A percentile compares a stretch with the other conserved stretches of the same genome.
These are phyloP conservation scores for Calonectria crousiana DNA, from an alignment of 2,329 filamentous ascomycete genomes.

Conservation along the genomic window DNA sequence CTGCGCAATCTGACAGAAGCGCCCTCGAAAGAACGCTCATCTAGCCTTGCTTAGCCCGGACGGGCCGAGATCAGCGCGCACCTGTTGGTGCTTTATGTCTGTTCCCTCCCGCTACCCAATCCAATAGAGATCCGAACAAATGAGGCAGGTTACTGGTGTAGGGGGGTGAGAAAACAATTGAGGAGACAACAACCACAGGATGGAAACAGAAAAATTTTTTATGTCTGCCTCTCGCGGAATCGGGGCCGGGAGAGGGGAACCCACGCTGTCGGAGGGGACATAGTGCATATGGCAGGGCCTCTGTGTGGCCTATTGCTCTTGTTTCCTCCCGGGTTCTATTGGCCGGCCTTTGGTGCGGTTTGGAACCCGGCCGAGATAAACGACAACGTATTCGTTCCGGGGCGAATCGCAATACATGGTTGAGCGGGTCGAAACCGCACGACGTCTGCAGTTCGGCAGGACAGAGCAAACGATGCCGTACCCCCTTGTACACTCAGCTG, in stretches of 20 bases:
- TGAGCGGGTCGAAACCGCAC: constrained; percentile 23
- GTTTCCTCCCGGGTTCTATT: neutral
- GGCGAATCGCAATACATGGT: constrained; percentile 20
- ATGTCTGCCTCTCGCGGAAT: constrained; percentile 6
- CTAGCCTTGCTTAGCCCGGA: constrained; percentile 5
- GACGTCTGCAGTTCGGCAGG: constrained; percentile 20
- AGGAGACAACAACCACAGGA: constrained; percentile 21
- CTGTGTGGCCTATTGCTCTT: constrained; percentile 1
- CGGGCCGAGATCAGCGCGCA: constrained; percentile 17
- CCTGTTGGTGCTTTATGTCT: neutral
- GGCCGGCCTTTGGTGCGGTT: constrained; percentile 19
- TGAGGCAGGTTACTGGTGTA: constrained; percentile 2
- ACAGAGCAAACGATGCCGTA: neutral
- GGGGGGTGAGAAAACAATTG: constrained; percentile 18
- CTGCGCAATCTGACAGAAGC: constrained; percentile 13
- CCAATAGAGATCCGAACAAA: neutral
- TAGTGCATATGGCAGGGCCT: neutral
- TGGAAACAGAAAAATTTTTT: neutral
- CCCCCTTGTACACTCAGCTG: neutral
- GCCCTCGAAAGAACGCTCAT: constrained; percentile 1
- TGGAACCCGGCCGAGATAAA: constrained; percentile 30
- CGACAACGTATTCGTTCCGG: constrained; percentile 30
- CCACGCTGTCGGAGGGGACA: neutral
- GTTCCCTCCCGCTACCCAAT: neutral
- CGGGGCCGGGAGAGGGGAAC: neutral